A percentile compares a stretch with the other conserved stretches of the same genome.
These are phyloP conservation scores for Cladophialophora yegresii DNA, from an alignment of 2,329 filamentous ascomycete species.

Conservation along the genomic window DNA sequence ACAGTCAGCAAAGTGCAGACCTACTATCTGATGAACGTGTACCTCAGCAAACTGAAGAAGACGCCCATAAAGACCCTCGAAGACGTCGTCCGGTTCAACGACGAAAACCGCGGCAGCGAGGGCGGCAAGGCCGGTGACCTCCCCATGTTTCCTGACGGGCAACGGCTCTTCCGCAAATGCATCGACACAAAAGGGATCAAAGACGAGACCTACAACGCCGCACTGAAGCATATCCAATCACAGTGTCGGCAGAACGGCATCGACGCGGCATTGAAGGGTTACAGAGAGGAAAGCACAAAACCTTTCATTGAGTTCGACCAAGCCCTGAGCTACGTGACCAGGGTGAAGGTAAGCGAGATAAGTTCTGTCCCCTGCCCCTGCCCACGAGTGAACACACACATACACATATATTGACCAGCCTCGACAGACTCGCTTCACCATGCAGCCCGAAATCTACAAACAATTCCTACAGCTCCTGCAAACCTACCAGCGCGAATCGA, in stretches of 20 bases:
- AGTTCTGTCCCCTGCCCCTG: not conserved
- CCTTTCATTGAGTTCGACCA: not conserved
- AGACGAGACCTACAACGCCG: conserved; percentile 37
- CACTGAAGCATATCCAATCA: conserved; percentile 37
- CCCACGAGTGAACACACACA: not conserved
- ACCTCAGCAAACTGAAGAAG: conserved; percentile 30
- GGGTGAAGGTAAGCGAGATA: not conserved
- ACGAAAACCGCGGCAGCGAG: conserved; percentile 32
- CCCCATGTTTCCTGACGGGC: conserved; percentile 38
- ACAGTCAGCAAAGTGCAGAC: conserved; percentile 33
- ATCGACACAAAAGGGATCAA: conserved; percentile 33
- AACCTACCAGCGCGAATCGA: not conserved
- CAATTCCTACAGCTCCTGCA: not conserved
- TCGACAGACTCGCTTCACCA: not conserved
- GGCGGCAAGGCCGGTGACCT: conserved; percentile 36
- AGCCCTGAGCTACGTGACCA: not conserved
- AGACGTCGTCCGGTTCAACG: conserved; percentile 33
- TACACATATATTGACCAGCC: not conserved
- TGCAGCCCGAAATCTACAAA: not conserved
- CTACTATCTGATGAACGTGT: conserved; percentile 34
- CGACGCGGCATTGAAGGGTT: conserved; percentile 36
- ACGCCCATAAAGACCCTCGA: conserved; percentile 34
- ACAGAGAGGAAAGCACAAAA: not conserved
- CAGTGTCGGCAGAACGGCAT: conserved; percentile 39
- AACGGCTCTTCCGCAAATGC: conserved; percentile 32